phyloP scores from a whole-genome alignment of 495 filamentous ascomycete species.

The Aspergillus saccharolyticus region DNA sequence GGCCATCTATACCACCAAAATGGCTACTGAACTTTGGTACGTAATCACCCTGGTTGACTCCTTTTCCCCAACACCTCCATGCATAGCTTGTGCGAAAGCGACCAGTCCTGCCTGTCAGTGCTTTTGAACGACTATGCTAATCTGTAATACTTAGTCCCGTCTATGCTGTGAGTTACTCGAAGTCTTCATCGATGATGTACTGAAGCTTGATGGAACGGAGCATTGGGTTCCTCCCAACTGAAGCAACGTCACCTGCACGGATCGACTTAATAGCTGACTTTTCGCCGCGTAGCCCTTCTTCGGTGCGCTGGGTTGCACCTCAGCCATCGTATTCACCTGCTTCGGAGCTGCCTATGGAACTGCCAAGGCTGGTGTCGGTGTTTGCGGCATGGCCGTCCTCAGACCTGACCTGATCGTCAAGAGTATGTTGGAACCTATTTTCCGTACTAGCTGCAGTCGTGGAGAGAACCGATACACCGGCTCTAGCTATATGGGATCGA shows the following conservation, averaged over 20 bases:
- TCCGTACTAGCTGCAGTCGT: neutral
- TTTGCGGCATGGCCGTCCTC: constrained; percentile 96
- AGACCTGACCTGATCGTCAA: constrained; percentile 98
- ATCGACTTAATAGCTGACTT: constrained; percentile 24
- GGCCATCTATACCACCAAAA: constrained; percentile 34
- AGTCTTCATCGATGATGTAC: neutral
- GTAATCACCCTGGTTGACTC: constrained; percentile 35
- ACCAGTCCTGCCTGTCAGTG: constrained; percentile 3
- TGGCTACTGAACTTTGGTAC: constrained; percentile 65
- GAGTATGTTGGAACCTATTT: constrained; percentile 60
- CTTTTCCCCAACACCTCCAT: constrained; percentile 27
- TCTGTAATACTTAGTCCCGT: constrained; percentile 64
- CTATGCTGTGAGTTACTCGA: constrained; percentile 82
- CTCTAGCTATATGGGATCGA: neutral
- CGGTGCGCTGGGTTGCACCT: constrained; percentile 97
- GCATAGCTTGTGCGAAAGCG: constrained; percentile 25
- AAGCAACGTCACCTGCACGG: neutral
- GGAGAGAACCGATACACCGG: neutral
- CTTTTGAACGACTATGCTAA: constrained; percentile 36
- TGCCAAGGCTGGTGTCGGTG: constrained; percentile 98
- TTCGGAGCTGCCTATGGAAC: constrained; percentile 98
- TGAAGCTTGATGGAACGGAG: constrained; percentile 22
- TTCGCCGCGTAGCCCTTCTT: constrained; percentile 80
- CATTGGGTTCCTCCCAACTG: neutral
- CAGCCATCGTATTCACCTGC: constrained; percentile 98